Base-by-base conservation (phyloP, 139 green algal genomes). In the Mychonastes homosphaera region DNA sequence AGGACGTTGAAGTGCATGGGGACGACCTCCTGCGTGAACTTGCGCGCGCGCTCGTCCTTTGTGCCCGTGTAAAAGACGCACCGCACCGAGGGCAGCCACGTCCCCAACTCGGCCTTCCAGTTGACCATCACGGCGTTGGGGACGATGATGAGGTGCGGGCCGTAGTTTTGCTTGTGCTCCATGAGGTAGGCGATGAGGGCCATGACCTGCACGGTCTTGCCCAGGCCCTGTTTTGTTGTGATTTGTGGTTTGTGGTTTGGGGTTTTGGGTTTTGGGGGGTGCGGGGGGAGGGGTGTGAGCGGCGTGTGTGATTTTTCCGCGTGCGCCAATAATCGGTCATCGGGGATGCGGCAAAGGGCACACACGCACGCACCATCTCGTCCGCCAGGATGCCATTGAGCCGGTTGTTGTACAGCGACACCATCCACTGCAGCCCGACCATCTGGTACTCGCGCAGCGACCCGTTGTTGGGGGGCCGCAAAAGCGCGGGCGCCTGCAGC, bases 381-480 rank as follows among this genome's bases (percentile, higher is more conserved):
- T 99, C 92, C 1, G 92, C 90, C 40, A 99, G 76, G 56, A 97
- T 95, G 62, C 91, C 92, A 67, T 97, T 98, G 36, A 99, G 77
- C 19, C 81, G 78, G 55, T 95, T 94, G 67, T 97, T 94, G 73
- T 95, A 93, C 44, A 99, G 78, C 0, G 73, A 88, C 6, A 98
- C 79, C 85, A 99, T 94, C 92, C 92, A 99, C 65, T 94, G 78
- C 72, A 98, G 71, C 3, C 91, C 88, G 58, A 53, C 39, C 52
- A 93, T 77, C 82, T 97, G 89, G 73, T 97, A 97, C 56, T 91
- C 79, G n/a, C 89, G 75, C 58, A 97, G 76, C 12, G 45, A 52
- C 8, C 15, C 45, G 9, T 19, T 64, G 24, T 53, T 58, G 19
- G 77, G 84, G 41, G 68, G 69, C 28, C 53, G 48, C 40, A 97